Conservation (phyloP, 306 rosid genomes). For the Amphicarpaea edgeworthii region DNA sequence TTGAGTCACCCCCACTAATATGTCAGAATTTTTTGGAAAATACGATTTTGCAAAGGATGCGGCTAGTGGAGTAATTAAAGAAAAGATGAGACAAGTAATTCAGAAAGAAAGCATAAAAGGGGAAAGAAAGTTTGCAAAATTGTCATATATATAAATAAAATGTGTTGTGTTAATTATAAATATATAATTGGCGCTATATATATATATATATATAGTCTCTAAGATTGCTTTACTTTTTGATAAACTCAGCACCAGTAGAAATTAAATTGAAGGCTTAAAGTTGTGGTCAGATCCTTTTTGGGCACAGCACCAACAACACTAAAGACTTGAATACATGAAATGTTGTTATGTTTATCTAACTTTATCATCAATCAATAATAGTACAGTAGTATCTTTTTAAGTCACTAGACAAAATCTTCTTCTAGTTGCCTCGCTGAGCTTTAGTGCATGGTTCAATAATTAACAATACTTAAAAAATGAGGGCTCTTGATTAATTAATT, state of each 20-base stretch:
- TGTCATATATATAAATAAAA: conserved; percentile 49
- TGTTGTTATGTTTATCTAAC: conserved; percentile 63
- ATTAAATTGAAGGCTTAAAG: conserved; percentile 57
- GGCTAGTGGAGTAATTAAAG: conserved; percentile 38
- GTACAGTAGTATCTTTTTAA: conserved; percentile 48
- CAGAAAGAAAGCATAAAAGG: conserved; percentile 47
- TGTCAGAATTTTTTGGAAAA: conserved; percentile 12
- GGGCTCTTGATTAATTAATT: conserved; percentile 39
- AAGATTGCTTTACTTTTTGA: conserved; percentile 49
- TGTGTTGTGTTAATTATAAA: conserved; percentile 28
- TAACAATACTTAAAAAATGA: conserved; percentile 51
- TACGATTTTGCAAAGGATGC: conserved; percentile 33
- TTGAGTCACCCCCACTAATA: conserved; percentile 15
- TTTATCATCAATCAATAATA: conserved; percentile 57
- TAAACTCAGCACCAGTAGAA: conserved; percentile 44
- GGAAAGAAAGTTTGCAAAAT: conserved; percentile 46
- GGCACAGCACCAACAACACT: conserved; percentile 56
- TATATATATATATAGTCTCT: too few relatives aligned
- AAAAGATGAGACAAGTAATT: conserved; percentile 40
- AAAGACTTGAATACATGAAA: conserved; percentile 54
- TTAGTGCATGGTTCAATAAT: conserved; percentile 58
- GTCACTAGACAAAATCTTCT: conserved; percentile 60
- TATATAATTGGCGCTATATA: conserved; percentile 45
- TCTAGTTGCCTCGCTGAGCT: conserved; percentile 64
- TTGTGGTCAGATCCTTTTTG: conserved; percentile 58